These are phyloP conservation scores for Hypericum androsaemum DNA, from an alignment of 345 rosid species.

Conservation along the genomic window DNA sequence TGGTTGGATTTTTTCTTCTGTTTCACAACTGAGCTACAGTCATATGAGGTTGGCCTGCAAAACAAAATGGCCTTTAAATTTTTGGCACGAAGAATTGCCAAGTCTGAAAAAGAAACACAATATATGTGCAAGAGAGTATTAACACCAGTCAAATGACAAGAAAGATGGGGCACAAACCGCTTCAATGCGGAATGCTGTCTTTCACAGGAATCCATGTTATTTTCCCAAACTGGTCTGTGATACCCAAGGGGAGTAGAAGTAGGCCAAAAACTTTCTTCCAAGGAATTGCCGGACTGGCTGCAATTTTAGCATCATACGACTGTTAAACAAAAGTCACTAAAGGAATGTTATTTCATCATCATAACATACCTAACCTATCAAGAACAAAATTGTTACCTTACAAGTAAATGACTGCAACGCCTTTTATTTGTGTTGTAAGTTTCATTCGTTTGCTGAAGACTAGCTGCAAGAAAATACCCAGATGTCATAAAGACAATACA, in stretches of 20 bases:
- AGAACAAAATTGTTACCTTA: constrained; percentile 26
- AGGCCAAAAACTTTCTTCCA: constrained; percentile 30
- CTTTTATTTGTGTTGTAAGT: constrained; percentile 26
- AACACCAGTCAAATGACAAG: background rate
- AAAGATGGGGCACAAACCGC: constrained; percentile 31
- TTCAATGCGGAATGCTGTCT: constrained; percentile 40
- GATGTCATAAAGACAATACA: no score
- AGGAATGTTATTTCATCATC: no score
- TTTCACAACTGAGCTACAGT: constrained; percentile 22
- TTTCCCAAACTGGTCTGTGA: constrained; percentile 24
- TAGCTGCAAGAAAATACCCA: constrained; percentile 32
- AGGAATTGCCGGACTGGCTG: constrained; percentile 30
- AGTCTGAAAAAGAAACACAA: background rate
- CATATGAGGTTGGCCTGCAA: constrained; percentile 40
- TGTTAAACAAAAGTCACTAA: no score
- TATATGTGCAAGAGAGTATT: no score
- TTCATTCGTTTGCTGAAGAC: constrained; percentile 33
- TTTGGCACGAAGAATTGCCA: background rate
- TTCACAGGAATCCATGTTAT: constrained; percentile 19
- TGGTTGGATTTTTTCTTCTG: constrained; percentile 61
- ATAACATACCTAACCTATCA: no score
- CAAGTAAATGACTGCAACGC: constrained; percentile 17
- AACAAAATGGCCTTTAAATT: background rate
- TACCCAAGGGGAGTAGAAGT: constrained; percentile 24
- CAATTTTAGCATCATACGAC: constrained; percentile 9